These are phyloP conservation scores for Wallacemonas rigidus DNA, from an alignment of 208 protist genomes.

Conservation along the genomic window DNA sequence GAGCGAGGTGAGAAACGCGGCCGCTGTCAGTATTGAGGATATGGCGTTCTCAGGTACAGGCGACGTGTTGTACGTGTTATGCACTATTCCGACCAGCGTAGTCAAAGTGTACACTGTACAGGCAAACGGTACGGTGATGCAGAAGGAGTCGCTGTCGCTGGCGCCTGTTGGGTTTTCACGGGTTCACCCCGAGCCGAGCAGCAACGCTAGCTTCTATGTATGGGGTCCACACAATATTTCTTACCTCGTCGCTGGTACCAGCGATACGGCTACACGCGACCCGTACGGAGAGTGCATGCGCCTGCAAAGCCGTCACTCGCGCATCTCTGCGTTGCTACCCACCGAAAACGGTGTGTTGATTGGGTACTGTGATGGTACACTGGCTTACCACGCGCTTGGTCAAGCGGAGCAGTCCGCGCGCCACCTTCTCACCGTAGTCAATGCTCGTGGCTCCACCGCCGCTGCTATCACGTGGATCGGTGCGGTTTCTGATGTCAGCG, in stretches of 20 bases:
- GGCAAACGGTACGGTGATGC: slow-evolving; percentile 21
- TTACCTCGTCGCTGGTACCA: background rate
- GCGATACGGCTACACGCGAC: background rate
- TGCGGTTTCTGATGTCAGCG: background rate
- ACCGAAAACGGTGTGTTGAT: background rate
- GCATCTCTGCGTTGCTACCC: background rate
- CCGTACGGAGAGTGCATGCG: background rate
- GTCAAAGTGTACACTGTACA: slow-evolving; percentile 43
- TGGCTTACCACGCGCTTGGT: background rate
- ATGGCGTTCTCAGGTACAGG: slow-evolving; percentile 59
- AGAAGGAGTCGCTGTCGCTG: slow-evolving; percentile 2
- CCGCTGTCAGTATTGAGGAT: slow-evolving; percentile 41
- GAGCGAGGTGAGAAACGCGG: slow-evolving; percentile 46
- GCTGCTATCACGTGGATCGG: slow-evolving; percentile 4
- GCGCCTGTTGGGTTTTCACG: background rate
- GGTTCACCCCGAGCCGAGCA: background rate
- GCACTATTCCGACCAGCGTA: slow-evolving; percentile 29
- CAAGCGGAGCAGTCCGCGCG: background rate
- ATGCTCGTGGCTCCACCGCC: too few species aligned
- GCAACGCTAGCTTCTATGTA: slow-evolving; percentile 2
- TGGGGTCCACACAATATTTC: slow-evolving; percentile 2
- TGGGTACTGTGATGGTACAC: background rate
- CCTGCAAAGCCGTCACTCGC: background rate
- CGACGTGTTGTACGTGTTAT: slow-evolving; percentile 56
- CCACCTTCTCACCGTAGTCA: too few species aligned